Base-by-base conservation (phyloP, 2,329 filamentous ascomycete genomes). In the Clonostachys sp. region DNA sequence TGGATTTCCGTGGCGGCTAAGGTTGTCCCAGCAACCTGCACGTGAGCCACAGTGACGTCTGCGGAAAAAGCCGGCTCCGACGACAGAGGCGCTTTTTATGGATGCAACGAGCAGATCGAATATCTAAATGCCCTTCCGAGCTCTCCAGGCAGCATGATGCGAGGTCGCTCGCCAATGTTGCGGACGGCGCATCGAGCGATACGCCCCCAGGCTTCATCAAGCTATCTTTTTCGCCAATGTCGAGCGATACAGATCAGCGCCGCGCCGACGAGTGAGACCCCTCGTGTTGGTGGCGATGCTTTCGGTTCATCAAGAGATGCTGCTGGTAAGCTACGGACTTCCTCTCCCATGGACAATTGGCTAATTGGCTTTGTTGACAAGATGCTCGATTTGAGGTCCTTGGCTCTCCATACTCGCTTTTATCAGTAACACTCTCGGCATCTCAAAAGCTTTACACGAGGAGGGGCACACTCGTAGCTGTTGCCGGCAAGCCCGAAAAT, bases 301-400 rank as follows among this genome's bases (percentile, higher is more conserved):
- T 82, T 85, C 56, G 76, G 78, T 54, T 67, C 70, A 53, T 65
- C 71, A 42, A 60, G 73, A 55, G 76, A 81, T 55, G 67, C 71
- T 44, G 71, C 79, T 45, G 78, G 78, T 81, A 71, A 41, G 59
- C 30, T 41, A 50, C 17, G 9, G 14, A 8, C 13, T 12, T 13
- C 10, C 5, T 12, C 12, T 6, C 36, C 14, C 14, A 18, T 7
- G 46, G 12, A 36, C 43, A 8, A 45, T 24, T 34, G 12, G 10
- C 12, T 34, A 35, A 44, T 52, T 61, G 45, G 58, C 52, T 18
- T 30, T 34, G 18, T 9, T 8, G 20, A 48, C 8, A 57, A 96
- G 94, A 97, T 79, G 94, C 94, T 47, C 84, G 85, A 49, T 99
- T 99, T 67, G 90, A 97, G 68, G 90, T 97, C 43, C 75, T 99